Percentiles rank a stretch among this genome's conserved stretches.
phyloP scores from a whole-genome alignment of 106 monocot species.

The Allium fistulosum region DNA sequence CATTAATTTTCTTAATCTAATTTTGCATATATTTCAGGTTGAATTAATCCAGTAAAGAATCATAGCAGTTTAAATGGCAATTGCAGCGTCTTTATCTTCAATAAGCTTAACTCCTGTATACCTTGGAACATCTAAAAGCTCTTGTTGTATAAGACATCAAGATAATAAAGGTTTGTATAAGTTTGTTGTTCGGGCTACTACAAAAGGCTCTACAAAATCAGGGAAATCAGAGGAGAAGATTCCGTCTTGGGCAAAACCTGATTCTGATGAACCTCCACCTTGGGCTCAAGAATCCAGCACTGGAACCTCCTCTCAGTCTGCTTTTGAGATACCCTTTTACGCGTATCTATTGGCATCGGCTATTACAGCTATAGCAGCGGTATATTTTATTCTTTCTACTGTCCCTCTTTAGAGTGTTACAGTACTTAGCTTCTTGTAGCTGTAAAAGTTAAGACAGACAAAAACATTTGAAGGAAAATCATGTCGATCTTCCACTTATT shows the following conservation, averaged over 20 bases:
- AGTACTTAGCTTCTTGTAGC: no score
- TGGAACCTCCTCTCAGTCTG: conserved; percentile 19
- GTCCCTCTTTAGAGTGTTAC: not conserved
- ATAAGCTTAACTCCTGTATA: not conserved
- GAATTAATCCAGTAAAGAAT: not conserved
- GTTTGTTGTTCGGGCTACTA: conserved; percentile 34
- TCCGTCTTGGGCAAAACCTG: conserved; percentile 84
- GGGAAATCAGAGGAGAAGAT: conserved; percentile 64
- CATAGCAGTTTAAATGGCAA: conserved; percentile 12
- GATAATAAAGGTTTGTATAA: not conserved
- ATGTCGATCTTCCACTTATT: no score
- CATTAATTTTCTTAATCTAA: no score
- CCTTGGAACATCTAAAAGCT: not conserved
- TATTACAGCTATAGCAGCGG: conserved; percentile 82
- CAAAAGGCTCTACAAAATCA: conserved; percentile 54
- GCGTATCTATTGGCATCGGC: conserved; percentile 82
- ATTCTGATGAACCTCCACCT: conserved; percentile 79
- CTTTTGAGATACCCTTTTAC: conserved; percentile 58
- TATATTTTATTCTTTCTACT: conserved; percentile 17
- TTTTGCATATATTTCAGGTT: conserved; percentile 1
- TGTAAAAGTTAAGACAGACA: no score
- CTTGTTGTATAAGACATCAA: not conserved
- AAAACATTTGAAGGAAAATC: no score
- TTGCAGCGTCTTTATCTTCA: conserved; percentile 11
- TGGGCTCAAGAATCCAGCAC: conserved; percentile 64